Evolutionary conservation across 176 grass and related monocot species (phyloP).

Genomic region (Zoysia japonica): DNA sequence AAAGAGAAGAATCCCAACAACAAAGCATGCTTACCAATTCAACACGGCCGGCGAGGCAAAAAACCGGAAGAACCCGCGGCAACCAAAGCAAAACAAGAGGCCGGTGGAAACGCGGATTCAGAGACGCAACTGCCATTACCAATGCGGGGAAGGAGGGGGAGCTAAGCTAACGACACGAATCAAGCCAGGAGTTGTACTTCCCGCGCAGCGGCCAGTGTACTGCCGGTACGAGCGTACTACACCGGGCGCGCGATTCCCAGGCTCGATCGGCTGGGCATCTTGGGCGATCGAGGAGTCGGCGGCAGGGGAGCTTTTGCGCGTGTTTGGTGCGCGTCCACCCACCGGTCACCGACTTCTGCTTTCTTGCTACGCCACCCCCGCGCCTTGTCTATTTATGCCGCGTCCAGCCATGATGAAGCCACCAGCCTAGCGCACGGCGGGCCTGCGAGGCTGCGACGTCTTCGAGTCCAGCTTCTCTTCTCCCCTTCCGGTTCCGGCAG

Average conservation of each 20-base stretch:
- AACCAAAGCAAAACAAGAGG: background rate
- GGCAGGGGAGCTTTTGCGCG: conserved; percentile 13
- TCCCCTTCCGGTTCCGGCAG: background rate
- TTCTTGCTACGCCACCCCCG: conserved; percentile 37
- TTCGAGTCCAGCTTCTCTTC: background rate
- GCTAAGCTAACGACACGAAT: background rate
- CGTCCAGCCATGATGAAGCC: conserved; percentile 29
- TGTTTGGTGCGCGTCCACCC: conserved; percentile 47
- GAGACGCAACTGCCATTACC: background rate
- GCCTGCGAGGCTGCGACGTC: background rate
- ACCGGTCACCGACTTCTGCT: conserved; percentile 26
- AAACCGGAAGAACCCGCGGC: background rate
- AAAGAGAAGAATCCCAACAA: background rate
- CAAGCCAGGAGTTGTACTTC: conserved; percentile 28
- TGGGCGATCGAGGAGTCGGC: too few species aligned
- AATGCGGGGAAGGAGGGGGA: background rate
- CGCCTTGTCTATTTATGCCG: conserved; percentile 39
- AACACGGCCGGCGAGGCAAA: background rate
- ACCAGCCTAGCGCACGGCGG: background rate
- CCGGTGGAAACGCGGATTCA: background rate
- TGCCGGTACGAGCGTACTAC: background rate
- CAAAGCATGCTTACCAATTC: background rate
- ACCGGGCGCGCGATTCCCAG: too few species aligned
- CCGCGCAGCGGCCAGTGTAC: conserved; percentile 26
- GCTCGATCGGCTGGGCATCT: too few species aligned